Evolutionary conservation across 179 eudicot genomes (phyloP), one percentile per base, ranked within the genome.

Genomic region (Silene noctiflora): DNA sequence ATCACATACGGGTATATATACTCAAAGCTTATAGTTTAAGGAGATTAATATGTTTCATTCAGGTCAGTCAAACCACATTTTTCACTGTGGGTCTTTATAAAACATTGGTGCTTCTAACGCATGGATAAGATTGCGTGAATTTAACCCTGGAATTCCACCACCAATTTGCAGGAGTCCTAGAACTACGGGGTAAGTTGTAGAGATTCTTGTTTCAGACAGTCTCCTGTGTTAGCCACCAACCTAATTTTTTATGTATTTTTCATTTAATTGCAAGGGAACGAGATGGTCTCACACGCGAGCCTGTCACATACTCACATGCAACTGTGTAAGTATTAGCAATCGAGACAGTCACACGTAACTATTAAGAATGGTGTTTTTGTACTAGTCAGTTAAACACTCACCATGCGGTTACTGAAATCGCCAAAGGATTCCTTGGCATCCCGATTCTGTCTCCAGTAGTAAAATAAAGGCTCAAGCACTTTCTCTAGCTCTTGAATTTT

Each of bases 401-500:
- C 99, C 96, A 83, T 31, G 81, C 99, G 96, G 77, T 79, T 90
- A 29, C 97, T 81, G 86, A 89, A 96, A 73, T 84, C 88, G 29
- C 99, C 98, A 63, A 96, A 96, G 65, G 99, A 96, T 85, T 96
- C 99, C 73, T 79, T 86, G 3, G 87, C 80, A 56, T 79, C 76
- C 21, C 96, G 85, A 78, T 80, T 67, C 59, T 85, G 83, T 80
- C 76, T 90, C 99, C 99, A 93, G 83, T 90, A 68, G 78, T 87
- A 93, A 77, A 96, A 91, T 76, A 96, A 83, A 72, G 99, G 99
- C 77, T 96, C 98, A 61, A 93, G 78, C 46, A 96, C 97, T 84
- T 91, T 93, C 87, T 96, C 99, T 21, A 96, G 87, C 73, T 91
- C 92, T 42, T 96, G 98, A 76, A 96, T 75, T 85, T 96, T 96